Percentiles rank a stretch among this genome's conserved stretches.
Evolutionary conservation across 1,139 yeast genomes (phyloP).

Genomic region (Yamadazyma diddensiae): DNA sequence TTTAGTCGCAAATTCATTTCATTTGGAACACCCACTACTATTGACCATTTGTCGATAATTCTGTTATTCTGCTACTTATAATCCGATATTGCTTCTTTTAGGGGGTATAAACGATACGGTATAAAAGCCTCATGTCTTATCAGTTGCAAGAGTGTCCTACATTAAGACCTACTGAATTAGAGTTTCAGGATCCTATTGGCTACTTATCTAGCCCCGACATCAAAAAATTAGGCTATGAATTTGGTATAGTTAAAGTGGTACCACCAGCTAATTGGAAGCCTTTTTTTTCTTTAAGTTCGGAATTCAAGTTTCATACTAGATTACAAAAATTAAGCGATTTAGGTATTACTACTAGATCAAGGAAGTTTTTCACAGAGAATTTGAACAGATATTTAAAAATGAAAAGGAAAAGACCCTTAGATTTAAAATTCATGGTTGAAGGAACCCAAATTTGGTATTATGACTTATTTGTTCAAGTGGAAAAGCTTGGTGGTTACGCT

Average conservation of each 20-base stretch:
- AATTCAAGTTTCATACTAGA: slow-evolving; percentile 63
- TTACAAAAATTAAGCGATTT: slow-evolving; percentile 63
- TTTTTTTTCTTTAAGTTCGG: slow-evolving; percentile 48
- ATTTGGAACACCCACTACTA: no score
- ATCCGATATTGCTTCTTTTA: no score
- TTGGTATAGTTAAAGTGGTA: slow-evolving; percentile 62
- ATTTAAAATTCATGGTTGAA: slow-evolving; percentile 22
- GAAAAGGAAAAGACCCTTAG: slow-evolving; percentile 31
- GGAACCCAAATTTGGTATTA: slow-evolving; percentile 39
- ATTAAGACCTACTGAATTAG: slow-evolving; percentile 49
- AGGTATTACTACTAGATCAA: slow-evolving; percentile 58
- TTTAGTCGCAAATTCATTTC: no score
- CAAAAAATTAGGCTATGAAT: slow-evolving; percentile 50
- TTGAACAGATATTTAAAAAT: slow-evolving; percentile 55
- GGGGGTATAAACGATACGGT: no score
- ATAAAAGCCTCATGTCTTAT: no score
- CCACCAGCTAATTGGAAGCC: slow-evolving; percentile 64
- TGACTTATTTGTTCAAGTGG: slow-evolving; percentile 52
- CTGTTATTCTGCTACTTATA: no score
- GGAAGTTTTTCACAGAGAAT: slow-evolving; percentile 60
- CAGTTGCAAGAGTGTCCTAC: slow-evolving; percentile 51
- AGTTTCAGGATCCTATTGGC: slow-evolving; percentile 60
- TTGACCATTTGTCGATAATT: no score
- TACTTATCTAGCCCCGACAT: slow-evolving; percentile 55
- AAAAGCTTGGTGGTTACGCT: slow-evolving; percentile 22